Conservation (phyloP, 2,329 filamentous ascomycete genomes). For the Fusarium sambucinum region DNA sequence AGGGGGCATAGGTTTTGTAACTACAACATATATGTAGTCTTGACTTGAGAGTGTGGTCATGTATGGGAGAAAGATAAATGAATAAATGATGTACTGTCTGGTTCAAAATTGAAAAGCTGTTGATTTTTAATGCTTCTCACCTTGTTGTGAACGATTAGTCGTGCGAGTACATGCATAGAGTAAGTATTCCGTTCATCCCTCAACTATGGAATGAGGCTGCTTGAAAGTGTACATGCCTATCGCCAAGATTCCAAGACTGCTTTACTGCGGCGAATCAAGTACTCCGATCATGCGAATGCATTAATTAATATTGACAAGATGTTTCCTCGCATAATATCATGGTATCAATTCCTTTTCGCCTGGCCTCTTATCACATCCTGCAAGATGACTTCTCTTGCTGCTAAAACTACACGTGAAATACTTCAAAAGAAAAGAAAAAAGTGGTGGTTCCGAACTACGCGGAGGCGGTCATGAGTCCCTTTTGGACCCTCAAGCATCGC, state of each 20-base stretch:
- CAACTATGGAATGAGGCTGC: not conserved
- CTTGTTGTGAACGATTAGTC: not conserved
- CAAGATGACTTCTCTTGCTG: not conserved
- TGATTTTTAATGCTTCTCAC: not conserved
- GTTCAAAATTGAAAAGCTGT: slow-evolving; percentile 4
- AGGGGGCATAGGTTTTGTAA: slow-evolving; percentile 6
- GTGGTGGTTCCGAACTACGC: slow-evolving; percentile 18
- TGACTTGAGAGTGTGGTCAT: slow-evolving; percentile 26
- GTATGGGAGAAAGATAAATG: slow-evolving; percentile 42
- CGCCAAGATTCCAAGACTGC: not conserved
- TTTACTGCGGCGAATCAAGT: not conserved
- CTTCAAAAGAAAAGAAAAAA: not conserved
- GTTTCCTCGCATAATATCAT: slow-evolving; percentile 2
- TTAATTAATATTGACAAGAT: not conserved
- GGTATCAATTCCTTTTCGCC: slow-evolving; percentile 30
- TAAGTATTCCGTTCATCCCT: not conserved
- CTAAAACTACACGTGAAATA: slow-evolving; percentile 2
- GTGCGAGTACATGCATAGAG: not conserved
- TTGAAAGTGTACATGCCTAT: not conserved
- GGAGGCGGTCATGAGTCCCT: slow-evolving; percentile 53
- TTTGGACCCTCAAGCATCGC: slow-evolving; percentile 60
- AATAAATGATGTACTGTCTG: slow-evolving; percentile 48
- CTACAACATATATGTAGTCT: slow-evolving; percentile 25
- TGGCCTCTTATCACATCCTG: not conserved
- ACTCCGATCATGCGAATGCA: not conserved